Evolutionary conservation across 768 basidiomycete species (phyloP).

Genomic region (Russula brevipes): DNA sequence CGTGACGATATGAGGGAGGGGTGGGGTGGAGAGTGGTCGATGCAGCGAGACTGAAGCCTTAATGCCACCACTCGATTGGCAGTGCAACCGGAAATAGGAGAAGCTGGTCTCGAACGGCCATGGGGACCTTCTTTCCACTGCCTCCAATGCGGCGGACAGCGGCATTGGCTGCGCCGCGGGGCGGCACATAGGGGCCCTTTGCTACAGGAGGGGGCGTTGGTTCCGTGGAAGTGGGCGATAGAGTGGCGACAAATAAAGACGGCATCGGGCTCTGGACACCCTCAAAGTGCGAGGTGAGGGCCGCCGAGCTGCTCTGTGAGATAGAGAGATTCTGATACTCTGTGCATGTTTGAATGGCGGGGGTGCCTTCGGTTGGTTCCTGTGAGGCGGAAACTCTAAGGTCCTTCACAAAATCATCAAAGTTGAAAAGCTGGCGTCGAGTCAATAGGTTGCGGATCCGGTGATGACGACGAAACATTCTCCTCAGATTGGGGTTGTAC

Average conservation of each 20-base stretch:
- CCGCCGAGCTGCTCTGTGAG: background rate
- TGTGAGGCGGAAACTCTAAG: background rate
- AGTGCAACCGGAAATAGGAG: conserved; percentile 4
- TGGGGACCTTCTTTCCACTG: conserved; percentile 4
- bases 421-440: conserved; percentile 1
- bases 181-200: conserved; percentile 3
- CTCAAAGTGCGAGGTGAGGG: background rate
- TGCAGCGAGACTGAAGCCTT: no score
- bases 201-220: background rate
- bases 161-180: conserved; percentile 14
- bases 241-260: conserved; percentile 1
- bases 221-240: background rate
- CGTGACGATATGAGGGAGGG: no score
- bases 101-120: background rate
- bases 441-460: background rate
- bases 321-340: background rate
- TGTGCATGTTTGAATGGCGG: background rate
- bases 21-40: no score
- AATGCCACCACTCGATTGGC: conserved; percentile 7
- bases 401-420: conserved; percentile 17
- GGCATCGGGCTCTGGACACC: background rate
- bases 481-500: background rate
- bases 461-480: background rate
- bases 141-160: conserved; percentile 16
- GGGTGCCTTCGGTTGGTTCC: background rate